Base-by-base conservation (phyloP, 441 rosid species). In the Jatropha podagrica region DNA sequence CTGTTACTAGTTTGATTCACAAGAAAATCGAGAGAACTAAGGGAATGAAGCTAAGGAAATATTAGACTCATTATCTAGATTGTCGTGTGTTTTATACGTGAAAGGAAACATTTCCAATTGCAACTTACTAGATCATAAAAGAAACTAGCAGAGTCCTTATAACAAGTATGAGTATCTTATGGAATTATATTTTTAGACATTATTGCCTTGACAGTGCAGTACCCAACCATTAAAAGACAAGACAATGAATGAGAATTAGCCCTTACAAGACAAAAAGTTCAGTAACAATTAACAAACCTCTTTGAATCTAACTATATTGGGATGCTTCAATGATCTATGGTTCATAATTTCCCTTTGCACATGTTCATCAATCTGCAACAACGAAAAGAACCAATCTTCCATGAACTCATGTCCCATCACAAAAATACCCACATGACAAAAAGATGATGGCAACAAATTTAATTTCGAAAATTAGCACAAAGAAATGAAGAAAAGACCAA, bases 271-370 rank as follows among this genome's bases (percentile, higher is more conserved):
- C 13, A 6, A 66, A n/a, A 63, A 26, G 18, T 14, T 44, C 52
- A 68, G 14, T 37, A 51, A 15, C 7, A 7, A 74, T 38, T 26
- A 23, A 52, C 71, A 66, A 51, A 88, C 91, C 89, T 88, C 91
- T 77, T 88, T 86, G 76, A 86, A 86, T 82, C 84, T 85, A 56
- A 88, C 78, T 65, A 84, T 88, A 76, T 86, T 88, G 61, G 92
- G 88, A 81, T 88, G 92, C 82, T 83, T 88, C 82, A 86, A 54
- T 42, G 92, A 85, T 70, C 92, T 78, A 60, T 88, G 92, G 76
- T 88, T 88, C 83, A 86, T 82, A 65, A 86, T 86, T 81, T 88
- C 92, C 80, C 92, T 85, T 37, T 67, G 83, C 38, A 86, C 90
- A 72, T 84, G 88, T 56, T 85, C 88, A 72, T 85, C 88, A 74